Base-by-base conservation (phyloP, 1,284 basidiomycete genomes). In the Microbotryum lychnidis-dioicae region DNA sequence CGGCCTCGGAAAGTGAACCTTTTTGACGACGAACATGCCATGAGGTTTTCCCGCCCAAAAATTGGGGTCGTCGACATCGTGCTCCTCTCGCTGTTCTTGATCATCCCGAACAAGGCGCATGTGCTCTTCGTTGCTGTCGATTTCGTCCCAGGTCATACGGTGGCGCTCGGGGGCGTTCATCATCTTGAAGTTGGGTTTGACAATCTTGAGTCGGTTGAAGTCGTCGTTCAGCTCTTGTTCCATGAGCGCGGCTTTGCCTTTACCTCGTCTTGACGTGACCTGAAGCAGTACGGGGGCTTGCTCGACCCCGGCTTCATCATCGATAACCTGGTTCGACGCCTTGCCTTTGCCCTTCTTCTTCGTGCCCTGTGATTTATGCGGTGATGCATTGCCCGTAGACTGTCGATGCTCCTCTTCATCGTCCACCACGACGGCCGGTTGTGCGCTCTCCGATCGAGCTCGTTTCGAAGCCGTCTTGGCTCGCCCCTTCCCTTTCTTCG, bases 161-260 rank as follows among this genome's bases (percentile, higher is more conserved):
- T 56, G 54, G 29, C 56, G 50, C 53, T 60, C 55, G 14, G 4
- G 45, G 18, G 16, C 6, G 10, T 61, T 63, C 67, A 67, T 67
- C 23, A 9, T 12, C 52, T 59, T 55, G 8, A 69, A 18, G 33
- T 56, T 50, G 1, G 67, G 67, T 21, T 53, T 54, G 51, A 67
- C 65, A 9, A 69, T 64, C 53, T 67, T 69, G 56, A 69, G 63
- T 31, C 60, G 61, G 57, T 69, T 69, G 59, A 69, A 69, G 27
- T 69, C 67, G n/a, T 66, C 65, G 62, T 64, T 66, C 51, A 68
- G 53, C 7, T 46, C 62, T 33, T 25, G 27, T 16, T 53, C 18
- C 10, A 53, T n/a, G 4, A 29, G 25, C 23, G 27, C 51, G 18
- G 25, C 51, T 31, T 53, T 53, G 27, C n/a, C 33, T 53, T 42